These are phyloP conservation scores for Dioszegia crocea DNA, from an alignment of 768 basidiomycete genomes.

Conservation along the genomic window DNA sequence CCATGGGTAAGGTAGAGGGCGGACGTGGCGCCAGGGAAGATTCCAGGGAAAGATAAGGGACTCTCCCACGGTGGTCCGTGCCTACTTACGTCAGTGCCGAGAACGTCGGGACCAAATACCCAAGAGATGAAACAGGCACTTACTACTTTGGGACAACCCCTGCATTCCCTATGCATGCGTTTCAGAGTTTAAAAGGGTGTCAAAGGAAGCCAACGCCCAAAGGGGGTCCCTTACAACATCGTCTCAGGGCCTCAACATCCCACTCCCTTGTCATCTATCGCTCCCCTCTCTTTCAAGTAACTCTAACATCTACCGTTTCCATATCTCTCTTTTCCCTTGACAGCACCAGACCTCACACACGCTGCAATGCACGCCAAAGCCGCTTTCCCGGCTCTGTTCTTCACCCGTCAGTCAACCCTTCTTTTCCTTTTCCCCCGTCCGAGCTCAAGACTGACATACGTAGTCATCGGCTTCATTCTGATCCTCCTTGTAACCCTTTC, in stretches of 20 bases:
- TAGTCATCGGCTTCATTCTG: conserved; percentile 63
- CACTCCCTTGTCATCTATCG: neutral
- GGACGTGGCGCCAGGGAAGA: too few relatives aligned
- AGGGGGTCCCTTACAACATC: too few relatives aligned
- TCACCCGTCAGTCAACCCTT: conserved; percentile 20
- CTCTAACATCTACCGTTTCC: too few relatives aligned
- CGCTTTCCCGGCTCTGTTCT: conserved; percentile 30
- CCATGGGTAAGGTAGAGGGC: too few relatives aligned
- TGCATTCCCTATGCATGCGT: neutral
- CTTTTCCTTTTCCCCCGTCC: neutral
- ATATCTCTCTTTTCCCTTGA: too few relatives aligned
- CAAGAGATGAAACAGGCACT: neutral
- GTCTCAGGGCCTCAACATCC: too few relatives aligned
- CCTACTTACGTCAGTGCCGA: neutral
- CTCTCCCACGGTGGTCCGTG: neutral
- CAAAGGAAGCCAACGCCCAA: neutral
- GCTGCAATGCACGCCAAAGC: conserved; percentile 27
- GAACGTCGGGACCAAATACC: neutral
- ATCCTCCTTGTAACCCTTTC: conserved; percentile 72
- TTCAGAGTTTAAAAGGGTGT: neutral
- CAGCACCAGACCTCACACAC: too few relatives aligned
- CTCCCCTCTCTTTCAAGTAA: neutral
- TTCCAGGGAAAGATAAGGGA: neutral
- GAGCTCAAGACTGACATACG: neutral
- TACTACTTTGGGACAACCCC: neutral